Evolutionary conservation across 2,329 filamentous ascomycete genomes (phyloP).

Genomic region (Ascochyta lentis): DNA sequence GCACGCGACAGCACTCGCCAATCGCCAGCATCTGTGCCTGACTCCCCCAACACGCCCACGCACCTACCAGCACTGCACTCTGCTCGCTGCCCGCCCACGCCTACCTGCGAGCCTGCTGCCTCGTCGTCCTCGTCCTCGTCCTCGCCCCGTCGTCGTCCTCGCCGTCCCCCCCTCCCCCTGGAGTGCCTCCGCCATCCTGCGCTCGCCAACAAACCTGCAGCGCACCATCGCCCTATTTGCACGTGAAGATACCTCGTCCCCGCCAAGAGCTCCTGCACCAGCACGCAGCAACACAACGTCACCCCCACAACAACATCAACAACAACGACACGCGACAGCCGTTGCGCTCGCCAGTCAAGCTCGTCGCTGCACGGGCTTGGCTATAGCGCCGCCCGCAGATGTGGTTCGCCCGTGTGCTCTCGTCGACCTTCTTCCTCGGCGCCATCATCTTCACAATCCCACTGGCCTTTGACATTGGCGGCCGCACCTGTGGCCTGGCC

Average conservation of each 20-base stretch:
- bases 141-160: background rate
- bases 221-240: conserved; percentile 28
- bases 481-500: conserved; percentile 89
- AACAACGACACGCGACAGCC: conserved; percentile 25
- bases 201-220: conserved; percentile 10
- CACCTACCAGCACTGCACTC: conserved; percentile 2
- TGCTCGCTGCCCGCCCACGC: too few relatives aligned
- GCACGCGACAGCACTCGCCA: conserved; percentile 43
- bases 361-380: conserved; percentile 58
- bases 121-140: too few relatives aligned
- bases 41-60: conserved; percentile 21
- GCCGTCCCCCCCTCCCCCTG: background rate
- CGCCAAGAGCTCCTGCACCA: conserved; percentile 32
- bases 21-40: conserved; percentile 39
- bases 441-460: conserved; percentile 95
- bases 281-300: conserved; percentile 17
- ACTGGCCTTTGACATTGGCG: conserved; percentile 96
- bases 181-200: conserved; percentile 2
- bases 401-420: conserved; percentile 82
- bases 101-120: conserved; percentile 9
- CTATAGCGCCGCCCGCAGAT: conserved; percentile 64
- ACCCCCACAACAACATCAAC: conserved; percentile 21
- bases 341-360: conserved; percentile 34
- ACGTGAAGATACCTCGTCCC: conserved; percentile 45
- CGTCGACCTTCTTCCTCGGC: conserved; percentile 84